A percentile compares a stretch with the other conserved stretches of the same genome.
phyloP scores from a whole-genome alignment of 805 yeast genomes.

The Naumovozyma castellii region DNA sequence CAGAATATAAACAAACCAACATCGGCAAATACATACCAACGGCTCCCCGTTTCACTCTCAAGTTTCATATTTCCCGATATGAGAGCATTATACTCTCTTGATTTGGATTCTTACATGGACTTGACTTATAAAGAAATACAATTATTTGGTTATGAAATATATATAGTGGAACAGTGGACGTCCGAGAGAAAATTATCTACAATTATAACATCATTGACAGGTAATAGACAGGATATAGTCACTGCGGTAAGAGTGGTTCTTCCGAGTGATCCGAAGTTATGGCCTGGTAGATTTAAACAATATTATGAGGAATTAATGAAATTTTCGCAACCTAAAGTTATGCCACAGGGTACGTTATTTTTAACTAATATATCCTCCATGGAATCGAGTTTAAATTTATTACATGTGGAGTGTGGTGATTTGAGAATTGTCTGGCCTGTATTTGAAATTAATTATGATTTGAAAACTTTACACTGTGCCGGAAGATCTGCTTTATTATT shows the following conservation, averaged over 20 bases:
- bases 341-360: conserved; percentile 50
- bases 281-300: conserved; percentile 40
- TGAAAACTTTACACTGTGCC: conserved; percentile 71
- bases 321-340: conserved; percentile 58
- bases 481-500: conserved; percentile 74
- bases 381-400: conserved; percentile 63
- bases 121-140: conserved; percentile 38
- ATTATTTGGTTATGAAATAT: conserved; percentile 73
- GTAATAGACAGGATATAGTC: conserved; percentile 57
- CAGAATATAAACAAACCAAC: background rate
- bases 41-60: background rate
- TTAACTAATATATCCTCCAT: conserved; percentile 77
- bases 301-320: conserved; percentile 58
- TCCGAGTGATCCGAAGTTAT: conserved; percentile 27
- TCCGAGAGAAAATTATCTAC: conserved; percentile 60
- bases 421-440: conserved; percentile 39
- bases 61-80: conserved; percentile 47
- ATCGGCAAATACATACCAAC: background rate
- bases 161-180: conserved; percentile 93
- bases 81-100: conserved; percentile 42
- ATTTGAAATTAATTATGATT: conserved; percentile 66
- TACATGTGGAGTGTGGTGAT: conserved; percentile 61
- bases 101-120: conserved; percentile 35
- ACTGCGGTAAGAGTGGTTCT: conserved; percentile 52
- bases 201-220: conserved; percentile 79